Conservation (phyloP, 179 eudicot genomes). For the Spinacia oleracea region DNA sequence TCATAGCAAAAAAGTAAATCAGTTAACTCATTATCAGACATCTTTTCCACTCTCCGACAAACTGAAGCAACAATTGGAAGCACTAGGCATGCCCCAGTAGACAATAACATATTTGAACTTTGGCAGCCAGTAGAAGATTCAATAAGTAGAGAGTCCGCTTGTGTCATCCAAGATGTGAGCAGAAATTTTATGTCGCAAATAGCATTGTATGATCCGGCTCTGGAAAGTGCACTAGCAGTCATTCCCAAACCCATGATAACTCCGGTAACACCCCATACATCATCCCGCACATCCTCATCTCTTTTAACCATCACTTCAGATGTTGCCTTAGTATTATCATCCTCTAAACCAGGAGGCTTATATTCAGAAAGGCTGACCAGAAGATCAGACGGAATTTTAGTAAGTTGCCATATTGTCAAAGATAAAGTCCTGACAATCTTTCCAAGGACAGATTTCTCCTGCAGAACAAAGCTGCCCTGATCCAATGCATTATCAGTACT, state of each 20-base stretch:
- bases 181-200: constrained; percentile 59
- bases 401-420: constrained; percentile 50
- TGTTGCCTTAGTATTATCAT: constrained; percentile 23
- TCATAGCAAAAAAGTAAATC: constrained; percentile 46
- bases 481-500: constrained; percentile 38
- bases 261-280: constrained; percentile 93
- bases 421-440: constrained; percentile 56
- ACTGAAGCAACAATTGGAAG: constrained; percentile 66
- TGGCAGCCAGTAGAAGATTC: constrained; percentile 24
- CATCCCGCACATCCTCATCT: constrained; percentile 56
- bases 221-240: constrained; percentile 64
- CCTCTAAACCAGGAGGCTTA: constrained; percentile 42
- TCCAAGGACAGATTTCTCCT: constrained; percentile 67
- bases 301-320: constrained; percentile 30
- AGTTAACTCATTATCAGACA: constrained; percentile 61
- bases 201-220: constrained; percentile 75
- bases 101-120: constrained; percentile 32
- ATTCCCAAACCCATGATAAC: constrained; percentile 78
- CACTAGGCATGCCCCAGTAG: constrained; percentile 78
- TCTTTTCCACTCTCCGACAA: constrained; percentile 71
- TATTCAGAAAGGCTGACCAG: constrained; percentile 47
- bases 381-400: constrained; percentile 42
- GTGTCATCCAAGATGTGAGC: constrained; percentile 59
- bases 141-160: constrained; percentile 32
- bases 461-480: constrained; percentile 38